Evolutionary conservation across 2,329 filamentous ascomycete genomes (phyloP).

Genomic region (Epichloe uncinata): DNA sequence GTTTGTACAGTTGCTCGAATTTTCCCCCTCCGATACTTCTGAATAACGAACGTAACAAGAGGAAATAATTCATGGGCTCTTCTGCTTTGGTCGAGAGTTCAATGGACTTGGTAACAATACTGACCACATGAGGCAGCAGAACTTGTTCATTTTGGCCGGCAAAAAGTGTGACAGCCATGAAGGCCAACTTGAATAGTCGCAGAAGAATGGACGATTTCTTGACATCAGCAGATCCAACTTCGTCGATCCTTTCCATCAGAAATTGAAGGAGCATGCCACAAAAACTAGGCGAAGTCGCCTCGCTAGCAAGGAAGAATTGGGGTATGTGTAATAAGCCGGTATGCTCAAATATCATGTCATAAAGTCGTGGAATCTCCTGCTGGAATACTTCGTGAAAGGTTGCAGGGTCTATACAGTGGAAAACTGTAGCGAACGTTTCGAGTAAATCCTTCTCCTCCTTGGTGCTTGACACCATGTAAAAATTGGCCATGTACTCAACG

Average conservation of each 20-base stretch:
- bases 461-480: conserved; percentile 84
- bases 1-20: conserved; percentile 96
- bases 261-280: conserved; percentile 97
- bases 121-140: conserved; percentile 86
- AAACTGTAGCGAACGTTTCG: conserved; percentile 95
- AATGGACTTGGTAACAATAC: conserved; percentile 95
- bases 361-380: conserved; percentile 89
- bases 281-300: conserved; percentile 94
- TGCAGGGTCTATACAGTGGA: conserved; percentile 95
- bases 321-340: conserved; percentile 87
- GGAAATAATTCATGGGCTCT: conserved; percentile 97
- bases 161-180: conserved; percentile 98
- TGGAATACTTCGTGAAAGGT: conserved; percentile 99
- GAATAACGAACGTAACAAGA: conserved; percentile 83
- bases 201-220: conserved; percentile 88
- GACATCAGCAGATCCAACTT: conserved; percentile 84
- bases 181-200: conserved; percentile 91
- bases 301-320: conserved; percentile 96
- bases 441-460: conserved; percentile 96
- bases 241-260: conserved; percentile 89
- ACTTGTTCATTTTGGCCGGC: conserved; percentile 91
- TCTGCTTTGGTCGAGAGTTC: conserved; percentile 90
- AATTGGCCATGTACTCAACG: conserved; percentile 85
- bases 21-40: conserved; percentile 92
- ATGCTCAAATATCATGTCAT: conserved; percentile 97